These are phyloP conservation scores for Pyrenophora tritici-repentis DNA, from an alignment of 2,329 filamentous ascomycete species.

Conservation along the genomic window DNA sequence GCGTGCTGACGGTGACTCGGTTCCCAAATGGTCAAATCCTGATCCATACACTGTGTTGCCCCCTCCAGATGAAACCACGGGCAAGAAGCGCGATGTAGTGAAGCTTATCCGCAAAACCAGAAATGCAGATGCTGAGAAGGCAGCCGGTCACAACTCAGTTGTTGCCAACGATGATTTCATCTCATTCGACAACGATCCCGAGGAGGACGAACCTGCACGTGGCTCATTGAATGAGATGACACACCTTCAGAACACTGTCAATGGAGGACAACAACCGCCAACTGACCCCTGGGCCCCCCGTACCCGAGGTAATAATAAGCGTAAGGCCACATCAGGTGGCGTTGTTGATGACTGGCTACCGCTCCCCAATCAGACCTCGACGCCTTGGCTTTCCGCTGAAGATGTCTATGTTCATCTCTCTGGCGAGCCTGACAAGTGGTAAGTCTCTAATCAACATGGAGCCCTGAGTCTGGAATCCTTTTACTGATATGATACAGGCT, in stretches of 20 bases:
- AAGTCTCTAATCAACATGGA: not conserved
- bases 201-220: conserved; percentile 14
- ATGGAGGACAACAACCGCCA: conserved; percentile 15
- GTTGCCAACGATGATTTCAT: conserved; percentile 78
- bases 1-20: conserved; percentile 40
- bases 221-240: conserved; percentile 33
- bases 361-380: conserved; percentile 45
- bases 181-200: conserved; percentile 61
- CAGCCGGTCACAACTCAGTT: conserved; percentile 57
- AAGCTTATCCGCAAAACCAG: conserved; percentile 91
- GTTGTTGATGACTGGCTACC: conserved; percentile 53
- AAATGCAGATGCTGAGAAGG: conserved; percentile 60
- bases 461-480: not conserved
- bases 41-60: conserved; percentile 91
- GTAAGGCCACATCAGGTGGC: conserved; percentile 61
- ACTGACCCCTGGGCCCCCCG: conserved; percentile 18
- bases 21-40: conserved; percentile 91
- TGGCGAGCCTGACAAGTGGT: conserved; percentile 57
- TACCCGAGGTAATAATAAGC: conserved; percentile 58
- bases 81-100: conserved; percentile 84
- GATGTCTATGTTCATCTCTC: conserved; percentile 60
- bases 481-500: conserved; percentile 54
- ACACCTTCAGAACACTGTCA: conserved; percentile 11
- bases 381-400: conserved; percentile 53
- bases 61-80: conserved; percentile 70